Percentiles rank a stretch among this genome's conserved stretches.
Conservation (phyloP, 2,329 filamentous ascomycete species). For the Cercospora sojina region DNA sequence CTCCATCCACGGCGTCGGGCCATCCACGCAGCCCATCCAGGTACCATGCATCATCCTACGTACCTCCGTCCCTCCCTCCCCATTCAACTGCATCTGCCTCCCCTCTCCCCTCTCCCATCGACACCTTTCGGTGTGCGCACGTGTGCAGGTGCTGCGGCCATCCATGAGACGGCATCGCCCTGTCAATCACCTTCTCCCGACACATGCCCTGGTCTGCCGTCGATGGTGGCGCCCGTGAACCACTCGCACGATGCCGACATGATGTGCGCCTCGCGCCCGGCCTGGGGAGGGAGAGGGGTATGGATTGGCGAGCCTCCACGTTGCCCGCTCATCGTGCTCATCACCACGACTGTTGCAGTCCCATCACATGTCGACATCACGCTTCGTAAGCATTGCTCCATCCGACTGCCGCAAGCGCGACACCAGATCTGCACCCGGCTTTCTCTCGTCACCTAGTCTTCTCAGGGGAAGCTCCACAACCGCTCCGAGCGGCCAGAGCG, state of each 20-base stretch:
- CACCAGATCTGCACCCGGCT: slow-evolving; percentile 2
- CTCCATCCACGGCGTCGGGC: neutral
- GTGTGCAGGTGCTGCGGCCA: neutral
- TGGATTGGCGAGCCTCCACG: neutral
- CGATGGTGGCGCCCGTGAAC: slow-evolving; percentile 2
- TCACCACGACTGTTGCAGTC: neutral
- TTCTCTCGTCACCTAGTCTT: neutral
- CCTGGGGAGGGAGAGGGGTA: too few relatives aligned
- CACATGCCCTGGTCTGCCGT: slow-evolving; percentile 2
- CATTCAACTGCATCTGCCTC: neutral
- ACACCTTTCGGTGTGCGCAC: neutral
- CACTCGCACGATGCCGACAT: neutral
- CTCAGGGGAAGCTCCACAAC: neutral
- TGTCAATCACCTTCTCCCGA: slow-evolving; percentile 8
- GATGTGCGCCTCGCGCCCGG: neutral
- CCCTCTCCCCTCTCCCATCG: neutral
- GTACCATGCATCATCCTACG: neutral
- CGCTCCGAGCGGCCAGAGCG: neutral
- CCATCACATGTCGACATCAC: neutral
- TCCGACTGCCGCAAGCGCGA: neutral
- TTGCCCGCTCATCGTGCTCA: neutral
- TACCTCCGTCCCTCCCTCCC: slow-evolving; percentile 1
- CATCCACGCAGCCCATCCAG: neutral
- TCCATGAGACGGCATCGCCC: neutral
- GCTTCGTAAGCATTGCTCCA: neutral